Conservation (phyloP, 208 protist species). For the Leishmania tarentolae region DNA sequence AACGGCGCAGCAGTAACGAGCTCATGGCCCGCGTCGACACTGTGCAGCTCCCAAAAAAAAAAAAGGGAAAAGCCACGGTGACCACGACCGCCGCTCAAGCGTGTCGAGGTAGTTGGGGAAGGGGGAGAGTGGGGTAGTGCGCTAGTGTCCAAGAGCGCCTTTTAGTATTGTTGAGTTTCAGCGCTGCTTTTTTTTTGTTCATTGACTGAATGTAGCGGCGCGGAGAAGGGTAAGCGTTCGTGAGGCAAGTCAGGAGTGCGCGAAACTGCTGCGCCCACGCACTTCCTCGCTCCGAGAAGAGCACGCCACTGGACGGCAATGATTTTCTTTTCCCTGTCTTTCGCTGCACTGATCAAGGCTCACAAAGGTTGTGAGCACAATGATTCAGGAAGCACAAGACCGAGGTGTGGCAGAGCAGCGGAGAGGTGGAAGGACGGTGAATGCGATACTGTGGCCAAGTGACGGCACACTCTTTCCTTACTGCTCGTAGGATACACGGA, state of each 20-base stretch:
- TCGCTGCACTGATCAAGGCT: not conserved
- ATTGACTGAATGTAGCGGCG: not conserved
- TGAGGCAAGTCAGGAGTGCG: not conserved
- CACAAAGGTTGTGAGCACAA: not conserved
- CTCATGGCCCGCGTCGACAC: not conserved
- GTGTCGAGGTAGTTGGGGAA: not conserved
- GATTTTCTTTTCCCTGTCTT: not conserved
- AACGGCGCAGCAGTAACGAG: constrained; percentile 1
- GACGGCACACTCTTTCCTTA: not conserved
- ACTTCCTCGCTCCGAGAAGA: not conserved
- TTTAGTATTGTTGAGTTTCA: not conserved
- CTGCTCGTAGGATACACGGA: not conserved
- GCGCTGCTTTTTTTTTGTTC: not conserved
- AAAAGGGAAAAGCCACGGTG: not conserved
- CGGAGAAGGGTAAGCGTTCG: not conserved
- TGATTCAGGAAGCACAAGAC: not conserved
- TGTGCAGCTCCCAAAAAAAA: not conserved
- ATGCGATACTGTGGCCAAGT: not conserved
- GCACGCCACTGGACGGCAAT: not conserved
- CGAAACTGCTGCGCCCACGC: not conserved
- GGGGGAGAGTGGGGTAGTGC: not conserved
- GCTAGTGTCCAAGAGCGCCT: not conserved
- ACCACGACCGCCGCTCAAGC: not conserved
- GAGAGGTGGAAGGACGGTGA: not conserved
- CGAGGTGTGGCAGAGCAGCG: not conserved